phyloP scores from a whole-genome alignment of 495 filamentous ascomycete genomes.

The Hypoxylon fuscum region DNA sequence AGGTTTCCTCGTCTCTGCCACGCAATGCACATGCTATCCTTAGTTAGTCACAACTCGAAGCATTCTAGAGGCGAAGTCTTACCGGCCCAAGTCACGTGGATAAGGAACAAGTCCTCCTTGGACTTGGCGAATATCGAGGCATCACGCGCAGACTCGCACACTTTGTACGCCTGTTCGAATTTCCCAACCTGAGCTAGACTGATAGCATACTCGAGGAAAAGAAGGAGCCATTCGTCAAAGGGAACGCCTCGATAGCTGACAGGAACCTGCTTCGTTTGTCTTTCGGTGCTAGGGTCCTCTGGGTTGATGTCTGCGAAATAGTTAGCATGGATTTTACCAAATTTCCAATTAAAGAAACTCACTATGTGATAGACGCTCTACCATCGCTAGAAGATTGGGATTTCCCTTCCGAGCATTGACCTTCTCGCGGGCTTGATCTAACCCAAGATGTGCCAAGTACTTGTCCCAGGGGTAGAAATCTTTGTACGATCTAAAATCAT shows the following conservation, averaged over 20 bases:
- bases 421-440: slow-evolving; percentile 61
- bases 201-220: slow-evolving; percentile 89
- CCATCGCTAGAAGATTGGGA: slow-evolving; percentile 74
- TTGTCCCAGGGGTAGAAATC: slow-evolving; percentile 81
- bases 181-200: slow-evolving; percentile 67
- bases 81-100: slow-evolving; percentile 85
- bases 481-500: slow-evolving; percentile 80
- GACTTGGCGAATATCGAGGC: slow-evolving; percentile 81
- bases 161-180: slow-evolving; percentile 74
- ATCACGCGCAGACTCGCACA: slow-evolving; percentile 75
- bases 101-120: slow-evolving; percentile 70
- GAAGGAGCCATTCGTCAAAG: slow-evolving; percentile 85
- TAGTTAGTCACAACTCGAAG: slow-evolving; percentile 27
- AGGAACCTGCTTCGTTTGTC: slow-evolving; percentile 32
- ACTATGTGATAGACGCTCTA: slow-evolving; percentile 67
- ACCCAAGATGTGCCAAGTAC: slow-evolving; percentile 73
- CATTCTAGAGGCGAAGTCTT: slow-evolving; percentile 36
- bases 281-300: slow-evolving; percentile 25
- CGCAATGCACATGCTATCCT: slow-evolving; percentile 78
- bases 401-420: slow-evolving; percentile 59
- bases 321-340: slow-evolving; percentile 19
- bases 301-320: slow-evolving; percentile 32
- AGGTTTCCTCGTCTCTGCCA: slow-evolving; percentile 79
- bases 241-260: slow-evolving; percentile 75
- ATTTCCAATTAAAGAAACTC: slow-evolving; percentile 22